A percentile compares a stretch with the other conserved stretches of the same genome.
phyloP scores from a whole-genome alignment of 306 rosid genomes.

The Vachellia pachyceras region DNA sequence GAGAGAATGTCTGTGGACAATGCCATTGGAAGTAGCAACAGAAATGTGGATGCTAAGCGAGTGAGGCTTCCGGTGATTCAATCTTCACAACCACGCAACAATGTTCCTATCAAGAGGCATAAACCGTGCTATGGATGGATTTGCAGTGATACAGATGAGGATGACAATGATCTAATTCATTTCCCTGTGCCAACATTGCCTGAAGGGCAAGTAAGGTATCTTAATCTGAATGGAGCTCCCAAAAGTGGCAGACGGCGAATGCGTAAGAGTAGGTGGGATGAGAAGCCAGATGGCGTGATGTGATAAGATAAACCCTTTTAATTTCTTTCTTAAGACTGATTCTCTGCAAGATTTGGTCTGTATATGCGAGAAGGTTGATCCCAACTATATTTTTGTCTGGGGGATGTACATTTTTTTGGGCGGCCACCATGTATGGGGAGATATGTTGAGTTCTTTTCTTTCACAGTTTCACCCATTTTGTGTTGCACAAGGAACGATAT shows the following conservation, averaged over 20 bases:
- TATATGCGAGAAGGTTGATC: neutral
- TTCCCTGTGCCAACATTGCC: constrained; percentile 41
- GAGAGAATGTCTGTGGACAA: no score
- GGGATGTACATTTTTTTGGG: neutral
- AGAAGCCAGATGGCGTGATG: constrained; percentile 38
- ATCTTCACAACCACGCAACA: constrained; percentile 24
- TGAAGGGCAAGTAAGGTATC: constrained; percentile 21
- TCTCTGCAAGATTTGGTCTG: neutral
- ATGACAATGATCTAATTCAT: constrained; percentile 31
- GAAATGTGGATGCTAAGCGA: neutral
- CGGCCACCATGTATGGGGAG: no score
- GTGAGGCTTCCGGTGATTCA: constrained; percentile 8
- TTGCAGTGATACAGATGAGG: neutral
- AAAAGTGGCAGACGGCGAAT: no score
- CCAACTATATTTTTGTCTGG: neutral
- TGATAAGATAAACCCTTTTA: constrained; percentile 19
- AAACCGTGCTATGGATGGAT: constrained; percentile 66
- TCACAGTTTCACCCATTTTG: neutral
- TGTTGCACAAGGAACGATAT: neutral
- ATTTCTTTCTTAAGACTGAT: neutral
- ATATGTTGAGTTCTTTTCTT: neutral
- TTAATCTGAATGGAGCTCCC: no score
- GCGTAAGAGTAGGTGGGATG: constrained; percentile 68
- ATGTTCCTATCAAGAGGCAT: constrained; percentile 20
- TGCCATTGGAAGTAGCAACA: no score